A percentile compares a stretch with the other conserved stretches of the same genome.
phyloP scores from a whole-genome alignment of 768 basidiomycete genomes.

The Mycena maculata region DNA sequence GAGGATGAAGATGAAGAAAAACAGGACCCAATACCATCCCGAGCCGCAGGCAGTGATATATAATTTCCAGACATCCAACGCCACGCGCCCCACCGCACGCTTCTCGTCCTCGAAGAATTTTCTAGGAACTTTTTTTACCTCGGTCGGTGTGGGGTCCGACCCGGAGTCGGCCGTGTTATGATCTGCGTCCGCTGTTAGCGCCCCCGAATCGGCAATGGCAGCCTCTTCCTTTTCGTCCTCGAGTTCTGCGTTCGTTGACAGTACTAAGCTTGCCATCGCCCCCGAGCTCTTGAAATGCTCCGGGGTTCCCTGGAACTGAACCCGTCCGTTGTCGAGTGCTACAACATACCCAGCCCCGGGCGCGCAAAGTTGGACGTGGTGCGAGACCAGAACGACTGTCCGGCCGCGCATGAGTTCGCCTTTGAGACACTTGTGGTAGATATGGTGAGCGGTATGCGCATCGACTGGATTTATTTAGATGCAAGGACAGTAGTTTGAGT shows the following conservation, averaged over 20 bases:
- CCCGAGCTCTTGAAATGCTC: constrained; percentile 72
- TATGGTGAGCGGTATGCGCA: constrained; percentile 90
- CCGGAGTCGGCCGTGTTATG: not conserved
- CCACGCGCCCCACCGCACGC: constrained; percentile 77
- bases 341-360: constrained; percentile 85
- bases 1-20: constrained; percentile 60
- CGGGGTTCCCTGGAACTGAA: constrained; percentile 75
- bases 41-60: constrained; percentile 63
- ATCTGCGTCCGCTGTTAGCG: not conserved
- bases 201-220: not conserved
- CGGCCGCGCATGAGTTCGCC: constrained; percentile 84
- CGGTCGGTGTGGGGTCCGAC: constrained; percentile 31
- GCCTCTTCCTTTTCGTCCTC: constrained; percentile 13
- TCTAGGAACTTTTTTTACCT: constrained; percentile 68
- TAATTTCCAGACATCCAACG: constrained; percentile 70
- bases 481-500: not conserved
- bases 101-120: constrained; percentile 88
- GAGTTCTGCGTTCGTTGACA: constrained; percentile 51
- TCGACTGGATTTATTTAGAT: constrained; percentile 64
- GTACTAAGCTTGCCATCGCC: constrained; percentile 72
- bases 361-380: constrained; percentile 90
- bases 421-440: constrained; percentile 84
- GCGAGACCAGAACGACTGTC: constrained; percentile 94
- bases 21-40: constrained; percentile 61
- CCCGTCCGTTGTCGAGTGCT: constrained; percentile 80